Base-by-base conservation (phyloP, 2,329 filamentous ascomycete species). In the Penicillium verrucosum region DNA sequence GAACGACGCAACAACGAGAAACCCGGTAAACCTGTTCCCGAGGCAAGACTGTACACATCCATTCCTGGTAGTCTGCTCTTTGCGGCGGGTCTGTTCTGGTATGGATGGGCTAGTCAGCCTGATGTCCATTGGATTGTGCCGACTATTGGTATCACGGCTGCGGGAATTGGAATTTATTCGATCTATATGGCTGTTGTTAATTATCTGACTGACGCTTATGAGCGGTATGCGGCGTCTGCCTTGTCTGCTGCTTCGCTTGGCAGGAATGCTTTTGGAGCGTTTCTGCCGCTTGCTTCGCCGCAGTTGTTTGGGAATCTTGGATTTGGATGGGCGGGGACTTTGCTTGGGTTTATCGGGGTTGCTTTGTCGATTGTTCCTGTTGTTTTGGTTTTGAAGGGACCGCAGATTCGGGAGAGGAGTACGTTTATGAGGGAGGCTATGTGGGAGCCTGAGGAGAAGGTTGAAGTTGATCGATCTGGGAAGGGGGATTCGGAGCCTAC, bases 101-200 rank as follows among this genome's bases (percentile, higher is more conserved):
- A 73, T 45, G 72, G 71, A 12, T 74, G 71, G 71, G 63, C 63
- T 0, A 71, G 66, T n/a, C 54, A 60, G 8, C 63, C 65, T 0
- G 43, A 61, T 44, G 54, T 11, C 59, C 70, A 70, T 40, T 75
- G 72, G 72, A 74, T 74, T 12, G 71, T 73, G 2, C 71, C 72
- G 0, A 67, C 67, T 1, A 58, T 64, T 0, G 69, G 68, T 0
- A 63, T 75, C 2, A 72, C 67, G 1, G 68, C 72, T 11, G 70
- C 75, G 0, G 77, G 77, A 0, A 60, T 77, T 27, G 75, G 69
- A 4, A 78, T 80, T 1, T 75, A 74, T 30, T 71, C 70, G 10
- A 80, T 79, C 11, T 75, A 77, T 54, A 73, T 82, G 61, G 78
- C 77, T 23, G 79, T 77, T 3, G 73, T 80, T 5, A 81, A 82